These are phyloP conservation scores for Cladosporium halotolerans DNA, from an alignment of 2,329 filamentous ascomycete species.

Conservation along the genomic window DNA sequence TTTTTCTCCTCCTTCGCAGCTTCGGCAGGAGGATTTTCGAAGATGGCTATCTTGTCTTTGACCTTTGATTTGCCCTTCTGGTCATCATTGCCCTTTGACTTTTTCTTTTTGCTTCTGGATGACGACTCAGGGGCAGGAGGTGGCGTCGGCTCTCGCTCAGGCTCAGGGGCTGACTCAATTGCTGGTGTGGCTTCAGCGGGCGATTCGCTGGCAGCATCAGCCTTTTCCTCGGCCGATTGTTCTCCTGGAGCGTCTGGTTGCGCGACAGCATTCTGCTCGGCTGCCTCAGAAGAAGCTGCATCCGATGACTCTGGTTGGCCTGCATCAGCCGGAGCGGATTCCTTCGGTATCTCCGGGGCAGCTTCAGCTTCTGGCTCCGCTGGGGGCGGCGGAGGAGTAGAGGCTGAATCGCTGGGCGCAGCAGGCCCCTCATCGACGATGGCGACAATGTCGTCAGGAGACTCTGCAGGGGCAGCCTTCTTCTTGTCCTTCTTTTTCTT, in stretches of 20 bases:
- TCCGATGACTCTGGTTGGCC: too few relatives aligned
- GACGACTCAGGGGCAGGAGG: neutral
- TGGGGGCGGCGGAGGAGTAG: neutral
- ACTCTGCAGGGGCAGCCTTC: conserved; percentile 11
- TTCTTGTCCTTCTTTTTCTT: conserved; percentile 14
- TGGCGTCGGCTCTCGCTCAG: neutral
- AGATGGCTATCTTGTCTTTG: neutral
- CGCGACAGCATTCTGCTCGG: neutral
- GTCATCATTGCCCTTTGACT: neutral
- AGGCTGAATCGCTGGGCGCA: neutral
- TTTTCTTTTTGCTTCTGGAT: neutral
- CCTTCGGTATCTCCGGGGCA: neutral
- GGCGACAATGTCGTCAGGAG: conserved; percentile 22
- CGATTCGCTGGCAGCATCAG: neutral
- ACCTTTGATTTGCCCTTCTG: neutral
- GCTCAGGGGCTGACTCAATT: neutral
- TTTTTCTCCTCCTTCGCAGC: neutral
- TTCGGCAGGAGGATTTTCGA: neutral
- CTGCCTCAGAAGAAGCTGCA: neutral
- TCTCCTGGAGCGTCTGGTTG: neutral
- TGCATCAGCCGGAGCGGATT: too few relatives aligned
- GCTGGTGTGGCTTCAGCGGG: neutral
- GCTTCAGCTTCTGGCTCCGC: neutral
- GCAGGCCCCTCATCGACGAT: conserved; percentile 17
- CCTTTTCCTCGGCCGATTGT: neutral